Percentiles rank a stretch among this genome's conserved stretches.
Evolutionary conservation across 805 yeast genomes (phyloP).

Genomic region (Wickerhamomyces kurtzmanii): DNA sequence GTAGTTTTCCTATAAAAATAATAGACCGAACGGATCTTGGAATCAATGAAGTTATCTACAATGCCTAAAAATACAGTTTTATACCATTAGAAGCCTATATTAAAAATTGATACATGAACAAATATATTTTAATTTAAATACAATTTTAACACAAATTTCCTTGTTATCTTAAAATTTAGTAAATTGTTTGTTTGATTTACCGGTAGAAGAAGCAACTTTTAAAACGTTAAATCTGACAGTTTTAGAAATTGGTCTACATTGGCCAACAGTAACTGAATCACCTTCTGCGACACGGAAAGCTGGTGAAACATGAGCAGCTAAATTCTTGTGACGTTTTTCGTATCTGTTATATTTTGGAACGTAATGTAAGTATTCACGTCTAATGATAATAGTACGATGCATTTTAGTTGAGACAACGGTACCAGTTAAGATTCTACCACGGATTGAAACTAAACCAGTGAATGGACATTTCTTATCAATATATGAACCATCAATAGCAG

Average conservation of each 20-base stretch:
- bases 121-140: conserved; percentile 2
- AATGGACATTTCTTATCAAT: conserved; percentile 99
- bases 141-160: not conserved
- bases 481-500: conserved; percentile 98
- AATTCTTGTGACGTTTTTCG: conserved; percentile 99
- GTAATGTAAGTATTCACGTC: conserved; percentile 99
- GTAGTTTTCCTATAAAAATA: not conserved
- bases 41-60: not conserved
- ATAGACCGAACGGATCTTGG: not conserved
- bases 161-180: conserved; percentile 70
- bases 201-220: conserved; percentile 83
- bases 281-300: conserved; percentile 99
- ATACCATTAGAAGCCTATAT: not conserved
- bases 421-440: conserved; percentile 99
- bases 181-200: conserved; percentile 90
- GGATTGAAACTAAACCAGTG: conserved; percentile 92
- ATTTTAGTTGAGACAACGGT: conserved; percentile 99
- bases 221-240: conserved; percentile 99
- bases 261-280: conserved; percentile 99
- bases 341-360: conserved; percentile 99
- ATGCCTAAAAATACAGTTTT: conserved; percentile 1
- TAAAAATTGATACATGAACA: not conserved
- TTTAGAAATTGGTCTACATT: conserved; percentile 99
- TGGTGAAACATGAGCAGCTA: conserved; percentile 99
- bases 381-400: conserved; percentile 99